These are phyloP conservation scores for Monascus ruber DNA, from an alignment of 2,329 filamentous ascomycete species.

Conservation along the genomic window DNA sequence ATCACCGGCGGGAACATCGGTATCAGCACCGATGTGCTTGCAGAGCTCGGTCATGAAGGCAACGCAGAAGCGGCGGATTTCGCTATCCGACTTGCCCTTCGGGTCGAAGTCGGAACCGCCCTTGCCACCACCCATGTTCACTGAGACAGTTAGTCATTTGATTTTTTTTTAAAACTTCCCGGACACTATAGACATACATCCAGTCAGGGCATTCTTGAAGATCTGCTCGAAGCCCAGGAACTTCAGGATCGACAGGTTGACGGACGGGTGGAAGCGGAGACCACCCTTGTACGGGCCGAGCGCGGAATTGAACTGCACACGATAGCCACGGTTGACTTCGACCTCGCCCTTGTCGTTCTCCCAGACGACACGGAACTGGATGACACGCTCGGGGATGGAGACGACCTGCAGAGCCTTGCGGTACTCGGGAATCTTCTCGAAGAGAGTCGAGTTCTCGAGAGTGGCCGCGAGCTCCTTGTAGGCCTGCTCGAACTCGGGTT, in stretches of 20 bases:
- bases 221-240: conserved; percentile 99
- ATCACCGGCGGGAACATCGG: conserved; percentile 91
- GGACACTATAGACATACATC: conserved; percentile 49
- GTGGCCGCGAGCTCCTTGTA: conserved; percentile 94
- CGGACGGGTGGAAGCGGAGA: conserved; percentile 74
- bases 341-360: conserved; percentile 79
- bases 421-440: conserved; percentile 91
- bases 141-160: conserved; percentile 28
- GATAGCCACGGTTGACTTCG: conserved; percentile 88
- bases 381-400: conserved; percentile 84
- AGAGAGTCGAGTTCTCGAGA: conserved; percentile 86
- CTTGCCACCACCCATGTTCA: conserved; percentile 95
- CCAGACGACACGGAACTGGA: conserved; percentile 97
- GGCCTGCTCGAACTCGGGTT: conserved; percentile 98
- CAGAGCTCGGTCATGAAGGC: conserved; percentile 92
- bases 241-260: conserved; percentile 64
- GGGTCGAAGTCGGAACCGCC: conserved; percentile 97
- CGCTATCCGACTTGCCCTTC: conserved; percentile 94
- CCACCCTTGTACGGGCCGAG: conserved; percentile 98
- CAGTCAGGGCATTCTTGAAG: conserved; percentile 98
- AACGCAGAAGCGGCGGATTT: conserved; percentile 95
- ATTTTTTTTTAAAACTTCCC: conserved; percentile 1
- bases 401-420: conserved; percentile 77
- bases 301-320: conserved; percentile 97
- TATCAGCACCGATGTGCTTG: conserved; percentile 93